These are phyloP conservation scores for Fusarium hainanense DNA, from an alignment of 2,329 filamentous ascomycete genomes.

Conservation along the genomic window DNA sequence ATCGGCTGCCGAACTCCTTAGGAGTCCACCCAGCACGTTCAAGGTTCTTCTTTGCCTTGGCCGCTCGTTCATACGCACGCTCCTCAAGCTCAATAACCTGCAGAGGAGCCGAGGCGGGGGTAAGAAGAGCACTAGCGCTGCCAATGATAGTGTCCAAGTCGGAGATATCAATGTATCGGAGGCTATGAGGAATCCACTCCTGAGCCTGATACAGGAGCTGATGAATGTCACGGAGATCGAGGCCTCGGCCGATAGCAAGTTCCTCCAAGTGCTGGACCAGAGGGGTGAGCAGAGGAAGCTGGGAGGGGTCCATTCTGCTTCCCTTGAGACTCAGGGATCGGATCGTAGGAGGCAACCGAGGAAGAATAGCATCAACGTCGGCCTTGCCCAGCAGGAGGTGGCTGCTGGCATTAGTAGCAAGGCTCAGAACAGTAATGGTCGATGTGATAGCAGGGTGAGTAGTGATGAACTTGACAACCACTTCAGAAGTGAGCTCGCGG, in stretches of 20 bases:
- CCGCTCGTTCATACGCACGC: conserved; percentile 72
- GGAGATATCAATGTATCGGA: conserved; percentile 82
- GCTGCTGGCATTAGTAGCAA: conserved; percentile 77
- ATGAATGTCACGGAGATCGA: conserved; percentile 74
- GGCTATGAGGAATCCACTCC: conserved; percentile 61
- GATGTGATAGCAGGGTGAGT: conserved; percentile 75
- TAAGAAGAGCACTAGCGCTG: conserved; percentile 69
- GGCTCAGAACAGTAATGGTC: conserved; percentile 75
- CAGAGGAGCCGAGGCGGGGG: conserved; percentile 71
- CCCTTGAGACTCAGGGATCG: conserved; percentile 81
- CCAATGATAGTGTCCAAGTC: conserved; percentile 68
- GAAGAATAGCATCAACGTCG: conserved; percentile 73
- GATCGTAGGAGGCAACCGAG: conserved; percentile 72
- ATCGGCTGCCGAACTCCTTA: conserved; percentile 73
- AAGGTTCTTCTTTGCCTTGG: conserved; percentile 71
- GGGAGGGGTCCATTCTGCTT: conserved; percentile 72
- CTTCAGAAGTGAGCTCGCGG: conserved; percentile 72
- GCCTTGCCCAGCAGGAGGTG: conserved; percentile 76
- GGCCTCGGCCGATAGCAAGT: conserved; percentile 75
- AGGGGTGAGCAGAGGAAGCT: conserved; percentile 71
- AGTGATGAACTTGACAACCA: conserved; percentile 76
- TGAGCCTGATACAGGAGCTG: conserved; percentile 68
- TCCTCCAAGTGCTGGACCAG: conserved; percentile 79
- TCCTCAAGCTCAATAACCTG: conserved; percentile 81
- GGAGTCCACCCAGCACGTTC: conserved; percentile 74